Percentiles rank a stretch among this genome's conserved stretches.
Evolutionary conservation across 2,329 filamentous ascomycete genomes (phyloP).

Genomic region (Cladosporium sp.): DNA sequence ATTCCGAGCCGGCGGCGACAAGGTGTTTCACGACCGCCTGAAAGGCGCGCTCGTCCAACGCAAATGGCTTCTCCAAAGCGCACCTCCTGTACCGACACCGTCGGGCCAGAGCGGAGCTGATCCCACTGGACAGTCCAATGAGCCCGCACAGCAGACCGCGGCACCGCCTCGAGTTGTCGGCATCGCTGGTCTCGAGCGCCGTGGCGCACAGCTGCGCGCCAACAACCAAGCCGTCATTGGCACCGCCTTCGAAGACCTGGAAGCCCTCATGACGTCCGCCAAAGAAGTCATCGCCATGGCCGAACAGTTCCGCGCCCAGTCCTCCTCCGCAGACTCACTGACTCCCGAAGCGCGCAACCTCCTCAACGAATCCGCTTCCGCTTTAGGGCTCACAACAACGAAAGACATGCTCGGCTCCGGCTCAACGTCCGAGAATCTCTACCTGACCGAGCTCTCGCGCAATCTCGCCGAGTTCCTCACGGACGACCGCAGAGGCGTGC

Average conservation of each 20-base stretch:
- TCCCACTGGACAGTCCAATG: constrained; percentile 24
- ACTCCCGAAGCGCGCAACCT: constrained; percentile 66
- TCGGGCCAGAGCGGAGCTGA: constrained; percentile 30
- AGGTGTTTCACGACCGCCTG: constrained; percentile 81
- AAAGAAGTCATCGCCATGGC: constrained; percentile 93
- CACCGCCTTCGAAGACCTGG: constrained; percentile 89
- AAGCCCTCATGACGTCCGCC: constrained; percentile 93
- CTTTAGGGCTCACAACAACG: constrained; percentile 84
- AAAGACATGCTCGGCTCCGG: constrained; percentile 86
- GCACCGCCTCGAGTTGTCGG: constrained; percentile 60
- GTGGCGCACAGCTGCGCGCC: constrained; percentile 75
- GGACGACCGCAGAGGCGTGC: constrained; percentile 71
- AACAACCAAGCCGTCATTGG: constrained; percentile 93
- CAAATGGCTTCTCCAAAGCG: constrained; percentile 89
- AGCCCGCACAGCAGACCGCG: constrained; percentile 15
- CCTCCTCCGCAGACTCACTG: constrained; percentile 33
- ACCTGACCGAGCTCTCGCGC: constrained; percentile 78
- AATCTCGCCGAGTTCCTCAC: constrained; percentile 85
- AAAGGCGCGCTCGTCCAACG: constrained; percentile 84
- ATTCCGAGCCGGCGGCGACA: constrained; percentile 82
- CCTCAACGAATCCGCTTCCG: constrained; percentile 73
- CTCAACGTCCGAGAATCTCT: constrained; percentile 69
- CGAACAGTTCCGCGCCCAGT: constrained; percentile 72
- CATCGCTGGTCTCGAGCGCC: constrained; percentile 85
- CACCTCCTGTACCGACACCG: constrained; percentile 74